Base-by-base conservation (phyloP, 73 alveolate genomes). In the Diophrys sp. region DNA sequence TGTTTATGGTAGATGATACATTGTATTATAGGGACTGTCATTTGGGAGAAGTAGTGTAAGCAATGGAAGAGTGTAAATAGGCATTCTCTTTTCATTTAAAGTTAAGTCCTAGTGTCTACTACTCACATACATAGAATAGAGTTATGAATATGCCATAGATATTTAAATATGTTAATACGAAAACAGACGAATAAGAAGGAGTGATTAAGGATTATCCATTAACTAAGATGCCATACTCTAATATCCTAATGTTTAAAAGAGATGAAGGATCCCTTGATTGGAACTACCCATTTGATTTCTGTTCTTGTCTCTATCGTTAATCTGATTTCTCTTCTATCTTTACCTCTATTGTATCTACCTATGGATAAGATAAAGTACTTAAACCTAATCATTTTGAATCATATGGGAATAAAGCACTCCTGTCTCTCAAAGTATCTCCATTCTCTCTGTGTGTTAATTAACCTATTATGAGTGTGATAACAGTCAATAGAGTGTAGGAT, bases 211-310 rank as follows among this genome's bases (percentile, higher is more conserved):
- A n/a, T n/a, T n/a, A n/a, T n/a, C n/a, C n/a, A n/a, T n/a, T n/a
- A n/a, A n/a, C n/a, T n/a, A n/a, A n/a, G n/a, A n/a, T n/a, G n/a
- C n/a, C n/a, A n/a, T n/a, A n/a, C n/a, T n/a, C n/a, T n/a, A 67
- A 75, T 1, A 62, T 55, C 74, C 69, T 88, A 68, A 5, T 54
- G 23, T 88, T 73, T 55, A 83, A 71, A 34, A 33, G 91, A 57
- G 56, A 32, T 82, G 87, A 78, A 23, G 84, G 83, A 1, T 87
- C 77, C 67, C 73, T 78, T 31, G 95, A 88, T 67, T 88, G 95
- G 95, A 88, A 88, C 85, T 88, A 88, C 71, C 95, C 95, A 14
- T 88, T 87, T 82, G 95, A 88, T 34, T 73, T 88, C 54, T 79
- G 92, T 73, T 90, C 88, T 0, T 77, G 89, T n/a, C 2, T 88